These are phyloP conservation scores for Penicillium bialowiezense DNA, from an alignment of 495 filamentous ascomycete species.

Conservation along the genomic window DNA sequence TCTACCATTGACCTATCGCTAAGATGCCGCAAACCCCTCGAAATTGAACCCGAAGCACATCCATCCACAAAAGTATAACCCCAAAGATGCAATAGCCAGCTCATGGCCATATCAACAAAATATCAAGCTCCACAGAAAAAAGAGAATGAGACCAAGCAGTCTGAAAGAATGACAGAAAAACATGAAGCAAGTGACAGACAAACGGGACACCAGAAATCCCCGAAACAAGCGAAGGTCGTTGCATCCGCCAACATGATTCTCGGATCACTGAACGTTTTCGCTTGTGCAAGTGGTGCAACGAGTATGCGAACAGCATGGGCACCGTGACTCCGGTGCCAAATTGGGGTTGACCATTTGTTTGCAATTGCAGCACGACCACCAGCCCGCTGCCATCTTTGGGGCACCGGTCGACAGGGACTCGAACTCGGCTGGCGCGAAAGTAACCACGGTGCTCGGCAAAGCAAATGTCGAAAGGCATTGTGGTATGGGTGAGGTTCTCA, in stretches of 20 bases:
- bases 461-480: background rate
- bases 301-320: slow-evolving; percentile 3
- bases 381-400: background rate
- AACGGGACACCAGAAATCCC: background rate
- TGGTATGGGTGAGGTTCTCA: background rate
- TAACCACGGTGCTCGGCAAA: background rate
- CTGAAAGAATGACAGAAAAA: no score
- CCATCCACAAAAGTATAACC: no score
- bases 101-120: no score
- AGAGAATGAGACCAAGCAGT: background rate
- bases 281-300: background rate
- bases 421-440: background rate
- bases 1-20: no score
- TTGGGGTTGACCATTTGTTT: background rate
- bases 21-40: no score
- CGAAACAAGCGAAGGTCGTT: no score
- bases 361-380: slow-evolving; percentile 5
- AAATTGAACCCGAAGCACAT: no score
- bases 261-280: background rate
- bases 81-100: no score
- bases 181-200: no score
- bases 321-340: background rate
- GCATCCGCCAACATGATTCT: background rate
- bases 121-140: no score
- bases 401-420: background rate